Base-by-base conservation (phyloP, 2,329 filamentous ascomycete genomes). In the Penicillium hesseltinei region DNA sequence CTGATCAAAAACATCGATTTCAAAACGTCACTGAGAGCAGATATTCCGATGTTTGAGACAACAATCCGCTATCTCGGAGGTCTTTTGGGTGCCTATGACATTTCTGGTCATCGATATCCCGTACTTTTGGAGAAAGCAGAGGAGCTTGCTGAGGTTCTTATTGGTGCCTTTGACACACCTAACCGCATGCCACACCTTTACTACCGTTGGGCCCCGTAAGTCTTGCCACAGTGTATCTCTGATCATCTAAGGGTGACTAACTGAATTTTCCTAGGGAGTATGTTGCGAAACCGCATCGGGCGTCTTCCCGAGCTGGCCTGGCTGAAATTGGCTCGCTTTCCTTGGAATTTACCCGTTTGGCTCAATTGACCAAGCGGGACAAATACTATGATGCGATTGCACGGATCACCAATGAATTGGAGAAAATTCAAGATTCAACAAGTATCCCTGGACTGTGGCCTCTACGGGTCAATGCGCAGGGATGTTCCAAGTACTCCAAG, bases 11-110 rank as follows among this genome's bases (percentile, higher is more conserved):
- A 83, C 6, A 93, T 97, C 57, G 91, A 97, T 73, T 97, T 97
- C 66, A 94, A 90, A 3, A 88, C 84, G 11, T 88, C 85, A 29
- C 74, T 79, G 15, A 80, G 87, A 48, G 71, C 75, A 38, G 84
- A 89, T 47, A 94, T 97, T 45, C 92, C 91, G n/a, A 82, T 96
- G 8, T 97, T 97, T 66, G 92, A 97, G 75, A 95, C 92, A 0
- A 90, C 88, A 11, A 97, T 97, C 69, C 86, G 93, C 51, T 96
- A 97, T 67, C 81, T 97, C 5, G 93, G 93, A 33, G 93, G 93
- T 1, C 78, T 97, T 43, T 70, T 97, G 42, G 87, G 87, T 39
- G 92, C 92, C 7, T 97, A 93, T 71, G 93, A 97, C 75, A 81
- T 97, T 55, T 92, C 89, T 51, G 88, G 84, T 19, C 85, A 83